phyloP scores from a whole-genome alignment of 768 basidiomycete genomes.

The Auriscalpium vulgare region DNA sequence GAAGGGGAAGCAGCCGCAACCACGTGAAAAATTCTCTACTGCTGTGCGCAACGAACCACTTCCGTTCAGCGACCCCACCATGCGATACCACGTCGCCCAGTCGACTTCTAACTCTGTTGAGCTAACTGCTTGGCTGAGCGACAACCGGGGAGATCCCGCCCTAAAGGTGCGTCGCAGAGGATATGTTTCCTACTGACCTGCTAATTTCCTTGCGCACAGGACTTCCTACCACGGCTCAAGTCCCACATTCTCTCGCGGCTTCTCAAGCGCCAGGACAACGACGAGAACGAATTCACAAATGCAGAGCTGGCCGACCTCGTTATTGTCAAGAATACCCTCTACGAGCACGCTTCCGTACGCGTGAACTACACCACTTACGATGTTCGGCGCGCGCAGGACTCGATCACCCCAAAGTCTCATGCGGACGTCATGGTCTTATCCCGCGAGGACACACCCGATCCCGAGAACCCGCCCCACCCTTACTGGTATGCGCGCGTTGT shows the following conservation, averaged over 20 bases:
- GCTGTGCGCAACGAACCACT: neutral
- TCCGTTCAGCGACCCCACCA: neutral
- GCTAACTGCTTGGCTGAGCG: neutral
- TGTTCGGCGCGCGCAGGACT: slow-evolving; percentile 32
- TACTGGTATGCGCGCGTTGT: slow-evolving; percentile 25
- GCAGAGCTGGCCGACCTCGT: slow-evolving; percentile 6
- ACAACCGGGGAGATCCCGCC: slow-evolving; percentile 6
- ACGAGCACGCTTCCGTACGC: slow-evolving; percentile 23
- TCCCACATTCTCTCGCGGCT: slow-evolving; percentile 18
- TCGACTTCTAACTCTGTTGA: neutral
- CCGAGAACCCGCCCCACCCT: slow-evolving; percentile 7
- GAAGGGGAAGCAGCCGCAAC: neutral
- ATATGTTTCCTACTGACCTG: no score
- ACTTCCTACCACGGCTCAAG: slow-evolving; percentile 15
- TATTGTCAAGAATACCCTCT: slow-evolving; percentile 21
- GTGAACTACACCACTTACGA: slow-evolving; percentile 39
- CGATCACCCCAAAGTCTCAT: slow-evolving; percentile 31
- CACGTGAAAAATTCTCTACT: no score
- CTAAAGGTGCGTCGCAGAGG: slow-evolving; percentile 4
- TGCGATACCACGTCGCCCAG: neutral
- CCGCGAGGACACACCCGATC: slow-evolving; percentile 1
- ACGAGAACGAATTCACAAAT: neutral
- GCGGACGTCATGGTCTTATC: slow-evolving; percentile 24
- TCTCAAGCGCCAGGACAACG: neutral
- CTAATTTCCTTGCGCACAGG: neutral